A percentile compares a stretch with the other conserved stretches of the same genome.
Conservation (phyloP, 192 early-diverging fungal species). For the Mortierella antarctica region DNA sequence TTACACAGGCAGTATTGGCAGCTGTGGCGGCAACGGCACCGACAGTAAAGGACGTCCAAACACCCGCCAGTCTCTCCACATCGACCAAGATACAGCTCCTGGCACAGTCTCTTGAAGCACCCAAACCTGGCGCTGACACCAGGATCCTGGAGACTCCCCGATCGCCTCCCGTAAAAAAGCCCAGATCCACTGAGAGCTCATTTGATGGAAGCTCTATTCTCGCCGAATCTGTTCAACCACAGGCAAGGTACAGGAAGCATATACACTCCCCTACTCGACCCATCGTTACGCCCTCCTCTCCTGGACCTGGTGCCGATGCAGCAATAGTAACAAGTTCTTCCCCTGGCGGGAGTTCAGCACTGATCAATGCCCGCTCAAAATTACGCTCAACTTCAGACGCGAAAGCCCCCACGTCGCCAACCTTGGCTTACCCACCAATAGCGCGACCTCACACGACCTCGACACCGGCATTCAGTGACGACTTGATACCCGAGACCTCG, state of each 20-base stretch:
- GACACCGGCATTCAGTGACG: background rate
- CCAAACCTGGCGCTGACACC: background rate
- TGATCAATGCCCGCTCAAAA: conserved; percentile 38
- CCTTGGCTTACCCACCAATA: background rate
- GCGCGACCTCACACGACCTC: conserved; percentile 17
- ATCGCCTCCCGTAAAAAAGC: conserved; percentile 19
- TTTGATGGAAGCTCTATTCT: background rate
- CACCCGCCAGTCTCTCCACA: background rate
- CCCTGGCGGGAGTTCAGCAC: conserved; percentile 19
- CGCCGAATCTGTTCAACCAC: conserved; percentile 5
- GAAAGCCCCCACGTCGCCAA: conserved; percentile 23
- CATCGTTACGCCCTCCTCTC: conserved; percentile 19
- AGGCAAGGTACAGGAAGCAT: background rate
- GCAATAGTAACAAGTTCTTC: background rate
- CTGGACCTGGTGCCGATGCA: background rate
- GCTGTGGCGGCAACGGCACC: background rate
- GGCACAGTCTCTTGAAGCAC: background rate
- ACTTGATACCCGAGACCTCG: too few relatives aligned
- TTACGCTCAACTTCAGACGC: conserved; percentile 43
- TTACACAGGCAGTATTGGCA: background rate
- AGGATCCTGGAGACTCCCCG: background rate
- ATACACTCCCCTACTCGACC: background rate
- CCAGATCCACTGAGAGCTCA: conserved; percentile 24
- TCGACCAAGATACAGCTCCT: background rate
- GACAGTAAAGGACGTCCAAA: background rate